Percentiles rank a stretch among this genome's conserved stretches.
phyloP scores from a whole-genome alignment of 2,329 filamentous ascomycete species.

The Microcera coccophila region DNA sequence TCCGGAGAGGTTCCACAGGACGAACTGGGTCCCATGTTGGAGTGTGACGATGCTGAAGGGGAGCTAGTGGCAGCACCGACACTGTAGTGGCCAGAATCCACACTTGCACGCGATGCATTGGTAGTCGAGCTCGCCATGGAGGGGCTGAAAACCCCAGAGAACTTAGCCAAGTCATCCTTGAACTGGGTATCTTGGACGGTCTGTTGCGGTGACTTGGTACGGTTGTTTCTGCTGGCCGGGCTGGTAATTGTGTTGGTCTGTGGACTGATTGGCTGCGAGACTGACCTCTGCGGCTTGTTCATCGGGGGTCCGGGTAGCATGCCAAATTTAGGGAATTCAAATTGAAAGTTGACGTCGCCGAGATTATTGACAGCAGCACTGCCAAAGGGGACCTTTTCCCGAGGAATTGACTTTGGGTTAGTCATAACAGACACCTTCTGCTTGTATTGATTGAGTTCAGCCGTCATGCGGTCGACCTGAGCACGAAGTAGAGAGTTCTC shows the following conservation, averaged over 20 bases:
- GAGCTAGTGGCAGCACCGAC: conserved; percentile 56
- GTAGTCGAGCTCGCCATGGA: conserved; percentile 43
- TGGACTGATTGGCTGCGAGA: conserved; percentile 34
- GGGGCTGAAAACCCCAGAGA: conserved; percentile 58
- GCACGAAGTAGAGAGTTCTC: conserved; percentile 81
- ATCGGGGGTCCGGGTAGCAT: conserved; percentile 54
- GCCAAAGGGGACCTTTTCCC: conserved; percentile 43
- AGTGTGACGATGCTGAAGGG: conserved; percentile 60
- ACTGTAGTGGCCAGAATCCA: conserved; percentile 49
- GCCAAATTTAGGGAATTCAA: conserved; percentile 95
- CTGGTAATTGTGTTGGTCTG: conserved; percentile 22
- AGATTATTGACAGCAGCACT: conserved; percentile 53
- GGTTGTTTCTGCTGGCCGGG: conserved; percentile 27
- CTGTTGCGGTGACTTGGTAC: conserved; percentile 20
- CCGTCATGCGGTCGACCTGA: conserved; percentile 83
- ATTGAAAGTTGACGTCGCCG: conserved; percentile 79
- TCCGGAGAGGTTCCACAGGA: conserved; percentile 77
- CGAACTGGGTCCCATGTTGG: conserved; percentile 56
- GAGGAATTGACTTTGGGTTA: conserved; percentile 31
- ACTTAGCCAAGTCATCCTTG: conserved; percentile 52
- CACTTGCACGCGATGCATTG: conserved; percentile 46
- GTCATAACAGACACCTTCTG: conserved; percentile 68
- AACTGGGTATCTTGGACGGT: conserved; percentile 12
- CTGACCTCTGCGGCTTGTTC: conserved; percentile 24
- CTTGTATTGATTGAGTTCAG: conserved; percentile 84